Conservation (phyloP, 2,329 filamentous ascomycete species). For the Colletotrichum sp. region DNA sequence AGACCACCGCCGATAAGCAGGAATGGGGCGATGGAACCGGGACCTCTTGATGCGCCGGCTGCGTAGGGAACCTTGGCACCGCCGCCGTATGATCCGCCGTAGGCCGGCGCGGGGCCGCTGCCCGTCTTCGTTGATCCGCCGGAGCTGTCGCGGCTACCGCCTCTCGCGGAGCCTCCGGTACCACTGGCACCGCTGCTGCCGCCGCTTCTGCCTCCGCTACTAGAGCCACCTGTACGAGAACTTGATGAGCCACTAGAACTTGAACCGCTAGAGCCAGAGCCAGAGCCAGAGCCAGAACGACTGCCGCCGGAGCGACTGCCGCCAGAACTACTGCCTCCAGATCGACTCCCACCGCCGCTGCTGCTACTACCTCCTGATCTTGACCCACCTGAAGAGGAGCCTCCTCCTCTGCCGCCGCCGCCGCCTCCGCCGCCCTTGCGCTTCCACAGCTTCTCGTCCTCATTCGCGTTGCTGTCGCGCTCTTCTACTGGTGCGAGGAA, state of each 20-base stretch:
- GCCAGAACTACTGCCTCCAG: conserved; percentile 11
- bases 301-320: not conserved
- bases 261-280: conserved; percentile 1
- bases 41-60: conserved; percentile 44
- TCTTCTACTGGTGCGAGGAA: conserved; percentile 22
- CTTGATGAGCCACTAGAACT: conserved; percentile 22
- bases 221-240: conserved; percentile 19
- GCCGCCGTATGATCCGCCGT: conserved; percentile 71
- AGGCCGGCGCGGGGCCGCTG: conserved; percentile 60
- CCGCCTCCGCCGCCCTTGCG: conserved; percentile 65
- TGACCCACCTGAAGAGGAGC: conserved; percentile 18
- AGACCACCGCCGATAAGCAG: conserved; percentile 55
- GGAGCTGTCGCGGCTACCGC: conserved; percentile 28
- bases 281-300: not conserved
- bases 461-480: conserved; percentile 1
- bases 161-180: conserved; percentile 14
- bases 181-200: conserved; percentile 6
- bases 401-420: conserved; percentile 39
- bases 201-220: not conserved
- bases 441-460: conserved; percentile 58
- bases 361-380: conserved; percentile 26
- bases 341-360: conserved; percentile 26
- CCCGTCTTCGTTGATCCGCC: conserved; percentile 63
- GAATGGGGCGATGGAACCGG: conserved; percentile 47
- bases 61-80: conserved; percentile 67